Base-by-base conservation (phyloP, 1,139 yeast species). In the Blastobotrys proliferans region DNA sequence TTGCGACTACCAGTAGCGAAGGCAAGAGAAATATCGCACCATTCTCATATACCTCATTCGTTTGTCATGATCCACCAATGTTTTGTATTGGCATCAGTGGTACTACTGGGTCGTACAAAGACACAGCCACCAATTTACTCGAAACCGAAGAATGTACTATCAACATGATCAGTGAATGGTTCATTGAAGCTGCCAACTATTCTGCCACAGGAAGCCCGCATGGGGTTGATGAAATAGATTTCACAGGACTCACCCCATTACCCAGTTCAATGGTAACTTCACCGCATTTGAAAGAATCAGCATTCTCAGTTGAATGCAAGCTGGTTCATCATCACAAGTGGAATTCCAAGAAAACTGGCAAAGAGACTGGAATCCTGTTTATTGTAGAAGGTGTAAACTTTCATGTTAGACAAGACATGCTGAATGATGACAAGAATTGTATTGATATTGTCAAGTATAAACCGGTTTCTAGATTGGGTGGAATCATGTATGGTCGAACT, bases 151-250 rank as follows among this genome's bases (percentile, higher is more conserved):
- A 79, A 52, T 66, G 72, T 43, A 76, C 81, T n/a, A 70, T 79
- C 53, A 79, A 73, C 56, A 70, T 79, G 42, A 70, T 79, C 29
- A 70, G 79, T 37, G 85, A 79, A 58, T 79, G 82, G 82, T 76
- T 77, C 53, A 63, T 73, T 22, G 85, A 79, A 44, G 83, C 83
- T 14, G 81, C 83, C 11, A 77, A 79, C 54, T 71, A 60, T 50
- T 61, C 76, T n/a, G 62, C 73, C 14, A 66, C 66, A 20, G 61
- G 70, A 50, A 70, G 79, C 2, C 83, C 83, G 1, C 40, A 55
- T 1, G 75, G 64, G 1, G 67, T 73, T 13, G 74, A 73, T 49
- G 85, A 79, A 55, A 79, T 81, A 78, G 64, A 70, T 44, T 60
- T 77, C 34, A 55, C 73, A 11, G 84, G 84, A 0, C 63, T 79